Base-by-base conservation (phyloP, 495 filamentous ascomycete species). In the Ascodesmis nigricans region DNA sequence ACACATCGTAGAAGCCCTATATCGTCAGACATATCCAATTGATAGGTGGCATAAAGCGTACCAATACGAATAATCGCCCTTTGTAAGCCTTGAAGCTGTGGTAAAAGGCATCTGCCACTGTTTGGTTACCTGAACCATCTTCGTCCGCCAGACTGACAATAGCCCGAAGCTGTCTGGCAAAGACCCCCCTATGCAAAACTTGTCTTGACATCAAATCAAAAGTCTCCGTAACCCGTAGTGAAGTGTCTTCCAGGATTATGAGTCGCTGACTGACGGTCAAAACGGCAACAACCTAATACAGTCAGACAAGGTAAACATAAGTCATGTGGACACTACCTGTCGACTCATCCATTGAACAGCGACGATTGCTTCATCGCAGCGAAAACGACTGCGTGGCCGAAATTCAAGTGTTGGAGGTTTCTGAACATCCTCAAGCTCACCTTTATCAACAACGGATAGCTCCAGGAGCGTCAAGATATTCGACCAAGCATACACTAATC, bases 401-500 rank as follows among this genome's bases (percentile, higher is more conserved):
- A 99, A 95, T 19, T 66, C 66, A 4, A 95, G 65, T 28, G 59
- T 67, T 5, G 83, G 72, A 3, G 76, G 78, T 37, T 73, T 75
- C 29, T 74, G 67, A 25, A 59, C 62, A 38, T 71, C 60, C 19
- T 78, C 72, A 1, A 73, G 62, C 27, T 69, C 68, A 14, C 68
- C 60, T 42, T 79, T 75, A 23, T 79, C 71, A 14, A 93, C 65
- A 32, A 42, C 29, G n/a, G 37, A 40, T 7, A 52, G 48, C 37
- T 99, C 90, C 16, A 95, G 52, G 13, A 95, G 73, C 0, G 84
- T 93, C 38, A 99, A 59, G 19, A 95, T 69, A 47, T 92, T 92
- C 7, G 83, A 93, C 90, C 87, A 99, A 49, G 80, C 91, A 55
- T 95, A 99, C 1, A 78, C 82, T n/a, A 99, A 63, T 51, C 93